Percentiles rank a stretch among this genome's conserved stretches.
phyloP scores from a whole-genome alignment of 2,329 filamentous ascomycete genomes.

The Ceratocystis ficicola region DNA sequence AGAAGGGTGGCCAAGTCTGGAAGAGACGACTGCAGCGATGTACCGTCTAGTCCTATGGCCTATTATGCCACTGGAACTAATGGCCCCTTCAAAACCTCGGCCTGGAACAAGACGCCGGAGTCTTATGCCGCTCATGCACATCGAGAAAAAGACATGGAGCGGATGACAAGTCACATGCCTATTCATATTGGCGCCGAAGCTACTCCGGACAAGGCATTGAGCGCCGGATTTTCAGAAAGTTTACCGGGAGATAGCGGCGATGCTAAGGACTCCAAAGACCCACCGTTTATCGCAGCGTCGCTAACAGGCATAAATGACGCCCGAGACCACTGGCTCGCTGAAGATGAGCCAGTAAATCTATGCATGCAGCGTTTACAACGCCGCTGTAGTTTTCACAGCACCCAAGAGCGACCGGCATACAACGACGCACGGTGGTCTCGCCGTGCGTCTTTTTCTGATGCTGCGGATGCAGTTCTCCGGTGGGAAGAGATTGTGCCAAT shows the following conservation, averaged over 20 bases:
- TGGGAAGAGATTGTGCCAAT: conserved; percentile 48
- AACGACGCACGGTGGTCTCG: conserved; percentile 56
- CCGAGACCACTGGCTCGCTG: conserved; percentile 12
- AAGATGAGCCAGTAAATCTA: conserved; percentile 14
- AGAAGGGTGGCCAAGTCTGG: conserved; percentile 42
- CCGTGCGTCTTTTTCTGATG: conserved; percentile 61
- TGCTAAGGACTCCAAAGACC: conserved; percentile 3
- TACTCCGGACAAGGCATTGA: background rate
- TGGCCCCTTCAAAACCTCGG: conserved; percentile 37
- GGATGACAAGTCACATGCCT: background rate
- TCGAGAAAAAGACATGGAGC: conserved; percentile 10
- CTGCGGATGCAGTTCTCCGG: conserved; percentile 58
- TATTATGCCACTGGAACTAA: conserved; percentile 17
- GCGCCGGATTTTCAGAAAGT: conserved; percentile 1
- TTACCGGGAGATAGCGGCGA: conserved; percentile 8
- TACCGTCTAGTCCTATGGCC: conserved; percentile 24
- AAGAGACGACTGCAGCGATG: conserved; percentile 41
- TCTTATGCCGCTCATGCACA: conserved; percentile 37
- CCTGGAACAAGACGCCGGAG: conserved; percentile 52
- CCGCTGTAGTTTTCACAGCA: conserved; percentile 44
- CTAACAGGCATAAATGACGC: background rate
- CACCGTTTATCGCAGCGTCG: background rate
- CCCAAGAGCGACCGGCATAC: conserved; percentile 26
- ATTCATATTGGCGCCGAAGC: conserved; percentile 1
- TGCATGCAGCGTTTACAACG: conserved; percentile 37